These are phyloP conservation scores for Stephania cephalantha DNA, from an alignment of 164 flowering plant genomes.

Conservation along the genomic window DNA sequence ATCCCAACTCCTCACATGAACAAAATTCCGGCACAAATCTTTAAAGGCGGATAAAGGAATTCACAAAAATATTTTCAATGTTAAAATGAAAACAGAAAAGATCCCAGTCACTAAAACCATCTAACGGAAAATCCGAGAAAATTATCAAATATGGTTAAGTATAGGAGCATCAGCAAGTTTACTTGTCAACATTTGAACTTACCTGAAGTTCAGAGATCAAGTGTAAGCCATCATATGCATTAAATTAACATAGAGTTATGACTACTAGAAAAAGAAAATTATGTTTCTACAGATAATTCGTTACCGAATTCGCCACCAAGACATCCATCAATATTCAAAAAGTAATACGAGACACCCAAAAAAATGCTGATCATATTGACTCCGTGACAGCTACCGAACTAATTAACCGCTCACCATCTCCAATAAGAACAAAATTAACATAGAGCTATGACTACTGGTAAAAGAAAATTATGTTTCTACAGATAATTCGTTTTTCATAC, in stretches of 20 bases:
- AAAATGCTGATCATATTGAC: too few species aligned
- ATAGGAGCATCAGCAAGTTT: conserved; percentile 9
- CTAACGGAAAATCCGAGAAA: neutral
- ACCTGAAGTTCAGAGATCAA: conserved; percentile 51
- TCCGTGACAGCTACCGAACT: too few species aligned
- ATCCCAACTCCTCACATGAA: neutral
- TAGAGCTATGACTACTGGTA: neutral
- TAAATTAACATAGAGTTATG: conserved; percentile 8
- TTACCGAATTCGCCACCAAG: neutral
- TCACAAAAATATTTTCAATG: neutral
- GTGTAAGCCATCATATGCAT: conserved; percentile 45
- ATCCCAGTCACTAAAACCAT: neutral
- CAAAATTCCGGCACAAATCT: neutral
- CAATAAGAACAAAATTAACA: neutral
- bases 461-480: neutral
- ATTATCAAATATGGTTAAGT: neutral
- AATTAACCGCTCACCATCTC: neutral
- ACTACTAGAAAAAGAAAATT: neutral
- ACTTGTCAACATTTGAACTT: conserved; percentile 35
- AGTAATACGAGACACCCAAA: too few species aligned
- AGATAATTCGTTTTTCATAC: neutral
- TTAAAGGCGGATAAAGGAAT: neutral
- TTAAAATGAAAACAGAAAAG: neutral
- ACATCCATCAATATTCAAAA: too few species aligned
- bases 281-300: neutral